Evolutionary conservation across 2,329 filamentous ascomycete species (phyloP).

Genomic region (Apiospora phragmitis): DNA sequence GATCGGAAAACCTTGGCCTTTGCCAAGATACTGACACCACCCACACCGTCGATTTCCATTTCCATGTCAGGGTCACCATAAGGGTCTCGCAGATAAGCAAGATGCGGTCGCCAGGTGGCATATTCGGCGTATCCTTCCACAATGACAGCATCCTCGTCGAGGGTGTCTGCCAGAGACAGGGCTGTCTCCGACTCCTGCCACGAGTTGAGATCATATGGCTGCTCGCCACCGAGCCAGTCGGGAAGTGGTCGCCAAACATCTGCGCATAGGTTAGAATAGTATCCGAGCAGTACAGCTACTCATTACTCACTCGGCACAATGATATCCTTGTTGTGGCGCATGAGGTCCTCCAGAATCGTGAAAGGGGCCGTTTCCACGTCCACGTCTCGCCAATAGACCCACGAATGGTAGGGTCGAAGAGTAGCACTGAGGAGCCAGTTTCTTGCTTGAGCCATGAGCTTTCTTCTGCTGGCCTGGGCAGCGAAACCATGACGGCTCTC

Average conservation of each 20-base stretch:
- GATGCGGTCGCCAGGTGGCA: slow-evolving; percentile 94
- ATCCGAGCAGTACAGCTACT: background rate
- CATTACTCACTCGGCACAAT: slow-evolving; percentile 86
- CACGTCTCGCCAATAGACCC: slow-evolving; percentile 99
- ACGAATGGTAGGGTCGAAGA: slow-evolving; percentile 90
- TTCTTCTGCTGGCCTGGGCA: slow-evolving; percentile 88
- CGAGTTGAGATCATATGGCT: slow-evolving; percentile 97
- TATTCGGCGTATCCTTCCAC: slow-evolving; percentile 99
- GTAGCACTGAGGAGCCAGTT: slow-evolving; percentile 97
- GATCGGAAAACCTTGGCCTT: slow-evolving; percentile 95
- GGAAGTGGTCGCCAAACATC: slow-evolving; percentile 98
- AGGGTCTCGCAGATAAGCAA: slow-evolving; percentile 93
- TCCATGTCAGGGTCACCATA: slow-evolving; percentile 99
- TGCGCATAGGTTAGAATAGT: slow-evolving; percentile 40
- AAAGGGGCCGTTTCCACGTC: slow-evolving; percentile 97
- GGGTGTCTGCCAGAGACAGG: slow-evolving; percentile 84
- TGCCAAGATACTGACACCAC: slow-evolving; percentile 94
- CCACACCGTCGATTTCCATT: slow-evolving; percentile 98
- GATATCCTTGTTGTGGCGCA: slow-evolving; percentile 98
- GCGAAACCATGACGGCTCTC: slow-evolving; percentile 97
- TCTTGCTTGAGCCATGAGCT: slow-evolving; percentile 95
- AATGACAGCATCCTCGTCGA: slow-evolving; percentile 97
- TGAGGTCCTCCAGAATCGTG: slow-evolving; percentile 94
- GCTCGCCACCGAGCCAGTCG: slow-evolving; percentile 97
- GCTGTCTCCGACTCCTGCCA: slow-evolving; percentile 99